Conservation (phyloP, 2,329 filamentous ascomycete genomes). For the Penicillium digitatum region DNA sequence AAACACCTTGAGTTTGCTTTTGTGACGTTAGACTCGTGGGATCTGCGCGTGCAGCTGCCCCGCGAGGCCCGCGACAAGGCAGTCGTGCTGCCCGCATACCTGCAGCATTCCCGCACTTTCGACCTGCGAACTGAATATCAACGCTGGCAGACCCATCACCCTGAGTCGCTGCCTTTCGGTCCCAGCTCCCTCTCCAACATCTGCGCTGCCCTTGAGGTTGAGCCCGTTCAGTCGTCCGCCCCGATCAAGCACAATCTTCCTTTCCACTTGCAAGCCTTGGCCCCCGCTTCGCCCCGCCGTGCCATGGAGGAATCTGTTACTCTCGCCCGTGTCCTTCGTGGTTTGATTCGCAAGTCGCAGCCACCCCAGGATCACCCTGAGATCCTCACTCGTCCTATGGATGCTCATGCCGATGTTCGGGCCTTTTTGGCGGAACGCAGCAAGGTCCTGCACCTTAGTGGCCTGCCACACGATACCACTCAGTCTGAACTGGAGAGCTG, state of each 20-base stretch:
- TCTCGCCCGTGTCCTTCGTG: conserved; percentile 83
- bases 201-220: conserved; percentile 94
- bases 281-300: conserved; percentile 88
- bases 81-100: conserved; percentile 90
- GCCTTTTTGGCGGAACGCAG: conserved; percentile 94
- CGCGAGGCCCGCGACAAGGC: conserved; percentile 97
- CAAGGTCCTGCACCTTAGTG: conserved; percentile 97
- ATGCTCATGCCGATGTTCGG: conserved; percentile 91
- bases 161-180: conserved; percentile 93
- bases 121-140: conserved; percentile 97
- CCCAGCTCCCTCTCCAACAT: conserved; percentile 96
- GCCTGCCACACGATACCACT: conserved; percentile 93
- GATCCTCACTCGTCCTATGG: conserved; percentile 91
- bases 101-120: conserved; percentile 96
- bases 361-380: conserved; percentile 90
- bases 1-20: conserved; percentile 97
- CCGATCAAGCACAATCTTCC: conserved; percentile 98
- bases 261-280: conserved; percentile 93
- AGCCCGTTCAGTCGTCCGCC: conserved; percentile 93
- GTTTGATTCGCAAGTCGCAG: conserved; percentile 93
- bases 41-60: conserved; percentile 93
- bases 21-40: conserved; percentile 97
- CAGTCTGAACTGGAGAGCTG: conserved; percentile 98
- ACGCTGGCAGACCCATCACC: conserved; percentile 96
- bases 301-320: conserved; percentile 98